phyloP scores from a whole-genome alignment of 192 early-diverging fungal genomes.

The Gonapodya prolifera region DNA sequence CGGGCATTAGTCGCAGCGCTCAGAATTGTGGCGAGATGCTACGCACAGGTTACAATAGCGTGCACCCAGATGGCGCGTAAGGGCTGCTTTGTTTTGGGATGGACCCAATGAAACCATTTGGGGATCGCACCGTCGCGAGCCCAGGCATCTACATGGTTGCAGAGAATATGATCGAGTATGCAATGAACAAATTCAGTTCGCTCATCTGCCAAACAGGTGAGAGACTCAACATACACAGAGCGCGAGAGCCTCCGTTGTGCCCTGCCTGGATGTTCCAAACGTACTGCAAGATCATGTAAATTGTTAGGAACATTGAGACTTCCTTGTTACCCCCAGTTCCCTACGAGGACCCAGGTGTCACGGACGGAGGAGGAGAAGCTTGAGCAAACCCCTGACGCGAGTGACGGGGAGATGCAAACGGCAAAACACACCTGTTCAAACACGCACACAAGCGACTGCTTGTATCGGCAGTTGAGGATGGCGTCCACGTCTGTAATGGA shows the following conservation, averaged over 20 bases:
- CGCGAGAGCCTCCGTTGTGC: not conserved
- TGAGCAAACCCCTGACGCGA: not conserved
- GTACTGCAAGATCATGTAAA: not conserved
- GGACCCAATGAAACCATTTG: constrained; percentile 1
- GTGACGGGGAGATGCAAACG: not conserved
- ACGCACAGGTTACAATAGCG: not conserved
- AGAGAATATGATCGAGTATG: not conserved
- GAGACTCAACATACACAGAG: not conserved
- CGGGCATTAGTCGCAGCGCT: not conserved
- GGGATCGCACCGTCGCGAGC: constrained; percentile 5
- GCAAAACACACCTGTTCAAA: not conserved
- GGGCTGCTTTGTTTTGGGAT: not conserved
- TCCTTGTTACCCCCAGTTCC: not conserved
- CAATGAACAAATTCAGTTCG: not conserved
- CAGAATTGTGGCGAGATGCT: not conserved
- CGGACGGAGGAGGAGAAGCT: not conserved
- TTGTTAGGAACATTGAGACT: not conserved
- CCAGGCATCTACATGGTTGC: not conserved
- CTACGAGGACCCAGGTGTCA: not conserved
- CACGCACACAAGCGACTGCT: not conserved
- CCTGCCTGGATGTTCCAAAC: not conserved
- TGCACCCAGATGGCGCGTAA: constrained; percentile 4
- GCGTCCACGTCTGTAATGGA: not conserved
- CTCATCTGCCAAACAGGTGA: not conserved
- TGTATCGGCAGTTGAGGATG: not conserved